Conservation (phyloP, 139 green algal species). For the Trebouxia sp. region DNA sequence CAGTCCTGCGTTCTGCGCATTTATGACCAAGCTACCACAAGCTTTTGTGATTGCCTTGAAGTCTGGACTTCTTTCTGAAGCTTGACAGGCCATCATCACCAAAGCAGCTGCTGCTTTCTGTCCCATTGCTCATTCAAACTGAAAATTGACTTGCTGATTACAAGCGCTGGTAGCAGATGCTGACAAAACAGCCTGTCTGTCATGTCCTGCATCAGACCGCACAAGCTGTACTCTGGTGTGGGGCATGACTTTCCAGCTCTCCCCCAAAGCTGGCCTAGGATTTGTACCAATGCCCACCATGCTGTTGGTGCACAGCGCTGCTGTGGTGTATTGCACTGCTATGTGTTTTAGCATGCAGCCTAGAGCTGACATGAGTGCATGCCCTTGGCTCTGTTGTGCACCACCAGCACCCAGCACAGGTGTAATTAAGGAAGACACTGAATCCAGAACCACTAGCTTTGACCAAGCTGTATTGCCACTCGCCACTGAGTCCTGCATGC, state of each 20-base stretch:
- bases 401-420: constrained; percentile 39
- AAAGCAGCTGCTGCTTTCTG: too few species aligned
- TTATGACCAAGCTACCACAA: too few species aligned
- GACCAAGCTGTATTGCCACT: not conserved
- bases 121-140: not conserved
- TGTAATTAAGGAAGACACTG: constrained; percentile 46
- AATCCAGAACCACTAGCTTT: constrained; percentile 55
- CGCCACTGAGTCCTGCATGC: not conserved
- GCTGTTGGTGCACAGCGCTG: constrained; percentile 60
- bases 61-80: too few species aligned
- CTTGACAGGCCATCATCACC: too few species aligned
- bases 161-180: not conserved
- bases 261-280: constrained; percentile 51
- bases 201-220: not conserved
- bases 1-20: too few species aligned
- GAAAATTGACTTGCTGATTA: not conserved
- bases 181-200: not conserved
- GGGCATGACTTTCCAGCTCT: constrained; percentile 53
- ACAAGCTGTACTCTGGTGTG: constrained; percentile 24
- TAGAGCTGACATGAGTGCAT: constrained; percentile 42
- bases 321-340: constrained; percentile 31
- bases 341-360: constrained; percentile 38
- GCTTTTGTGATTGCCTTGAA: too few species aligned
- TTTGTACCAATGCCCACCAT: constrained; percentile 36
- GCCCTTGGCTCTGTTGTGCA: constrained; percentile 47